These are phyloP conservation scores for Centrapalus pauciflorus DNA, from an alignment of 129 eudicot species.

Conservation along the genomic window DNA sequence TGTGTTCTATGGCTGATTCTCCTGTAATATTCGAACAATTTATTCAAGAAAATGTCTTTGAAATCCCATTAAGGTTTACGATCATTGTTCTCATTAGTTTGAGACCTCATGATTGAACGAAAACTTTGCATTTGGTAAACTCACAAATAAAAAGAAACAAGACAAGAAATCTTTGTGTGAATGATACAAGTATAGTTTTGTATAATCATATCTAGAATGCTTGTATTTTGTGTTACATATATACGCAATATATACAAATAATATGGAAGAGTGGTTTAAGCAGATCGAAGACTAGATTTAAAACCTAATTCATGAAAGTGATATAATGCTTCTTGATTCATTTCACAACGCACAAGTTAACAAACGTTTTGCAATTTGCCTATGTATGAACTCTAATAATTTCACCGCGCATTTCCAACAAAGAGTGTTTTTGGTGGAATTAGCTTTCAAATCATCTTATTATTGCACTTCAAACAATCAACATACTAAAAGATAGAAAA, in stretches of 20 bases:
- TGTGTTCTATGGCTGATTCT: conserved; percentile 66
- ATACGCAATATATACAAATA: background rate
- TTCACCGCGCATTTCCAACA: too few species aligned
- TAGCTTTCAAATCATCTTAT: background rate
- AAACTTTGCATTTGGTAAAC: background rate
- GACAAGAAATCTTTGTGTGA: too few species aligned
- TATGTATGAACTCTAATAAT: background rate
- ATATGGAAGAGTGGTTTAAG: background rate
- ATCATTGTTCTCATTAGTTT: background rate
- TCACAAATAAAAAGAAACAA: background rate
- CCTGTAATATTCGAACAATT: conserved; percentile 28
- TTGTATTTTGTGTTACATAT: background rate
- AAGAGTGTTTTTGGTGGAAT: background rate
- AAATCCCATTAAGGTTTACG: background rate
- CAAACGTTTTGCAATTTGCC: too few species aligned
- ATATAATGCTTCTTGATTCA: background rate
- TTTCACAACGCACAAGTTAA: too few species aligned
- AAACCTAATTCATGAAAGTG: background rate
- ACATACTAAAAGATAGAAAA: background rate
- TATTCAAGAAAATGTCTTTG: background rate
- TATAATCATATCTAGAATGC: background rate
- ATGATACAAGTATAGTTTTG: background rate
- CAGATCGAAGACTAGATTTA: background rate
- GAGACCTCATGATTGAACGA: background rate
- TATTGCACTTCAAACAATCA: background rate